These are phyloP conservation scores for Scutellaria galericulata DNA, from an alignment of 257 asterid species.

Conservation along the genomic window DNA sequence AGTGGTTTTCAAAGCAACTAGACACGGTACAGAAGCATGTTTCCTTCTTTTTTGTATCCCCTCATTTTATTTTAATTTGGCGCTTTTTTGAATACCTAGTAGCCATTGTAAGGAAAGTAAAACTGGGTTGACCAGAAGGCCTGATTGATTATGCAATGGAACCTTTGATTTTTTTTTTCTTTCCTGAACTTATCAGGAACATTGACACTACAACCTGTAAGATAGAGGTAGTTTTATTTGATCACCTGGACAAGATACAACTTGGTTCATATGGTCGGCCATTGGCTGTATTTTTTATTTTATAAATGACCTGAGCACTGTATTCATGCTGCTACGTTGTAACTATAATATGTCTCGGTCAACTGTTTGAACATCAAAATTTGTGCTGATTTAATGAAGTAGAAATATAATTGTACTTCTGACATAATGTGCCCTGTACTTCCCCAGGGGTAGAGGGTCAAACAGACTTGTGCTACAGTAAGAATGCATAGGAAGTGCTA, in stretches of 20 bases:
- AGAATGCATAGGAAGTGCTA: neutral
- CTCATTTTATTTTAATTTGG: neutral
- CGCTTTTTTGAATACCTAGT: neutral
- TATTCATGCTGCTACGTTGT: constrained; percentile 2
- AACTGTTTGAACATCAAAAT: neutral
- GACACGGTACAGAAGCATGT: constrained; percentile 65
- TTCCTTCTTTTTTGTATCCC: neutral
- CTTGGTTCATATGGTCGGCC: constrained; percentile 16
- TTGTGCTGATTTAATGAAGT: constrained; percentile 7
- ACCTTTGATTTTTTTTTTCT: neutral
- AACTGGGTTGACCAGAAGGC: constrained; percentile 1
- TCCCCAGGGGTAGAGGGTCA: neutral
- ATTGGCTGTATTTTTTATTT: constrained; percentile 4
- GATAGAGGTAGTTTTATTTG: neutral
- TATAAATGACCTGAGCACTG: neutral
- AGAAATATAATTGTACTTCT: neutral
- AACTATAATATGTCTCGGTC: neutral
- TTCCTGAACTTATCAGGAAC: constrained; percentile 22
- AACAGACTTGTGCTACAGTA: neutral
- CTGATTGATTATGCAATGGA: constrained; percentile 22
- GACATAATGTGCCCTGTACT: neutral
- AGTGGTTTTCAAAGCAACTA: constrained; percentile 87
- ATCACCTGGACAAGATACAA: neutral
- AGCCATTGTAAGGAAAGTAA: constrained; percentile 25
- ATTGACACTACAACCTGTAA: constrained; percentile 13